These are phyloP conservation scores for Magnusiomyces fungicola DNA, from an alignment of 1,139 yeast genomes.

Conservation along the genomic window DNA sequence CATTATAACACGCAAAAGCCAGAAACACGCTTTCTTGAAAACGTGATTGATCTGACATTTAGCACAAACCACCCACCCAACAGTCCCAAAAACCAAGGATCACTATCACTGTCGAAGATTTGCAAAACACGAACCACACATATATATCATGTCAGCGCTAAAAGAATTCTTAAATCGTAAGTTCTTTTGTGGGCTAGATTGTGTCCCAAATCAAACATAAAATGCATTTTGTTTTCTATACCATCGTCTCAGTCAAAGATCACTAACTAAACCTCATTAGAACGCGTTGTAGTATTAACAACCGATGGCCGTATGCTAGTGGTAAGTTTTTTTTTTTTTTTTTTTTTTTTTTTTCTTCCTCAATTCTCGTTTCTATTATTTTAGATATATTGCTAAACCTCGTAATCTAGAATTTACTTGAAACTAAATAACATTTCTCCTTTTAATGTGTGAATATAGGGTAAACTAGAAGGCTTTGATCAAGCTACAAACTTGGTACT, in stretches of 20 bases:
- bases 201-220: no score
- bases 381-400: background rate
- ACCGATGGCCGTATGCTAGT: slow-evolving; percentile 16
- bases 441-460: slow-evolving; percentile 33
- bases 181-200: background rate
- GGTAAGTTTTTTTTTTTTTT: slow-evolving; percentile 7
- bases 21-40: no score
- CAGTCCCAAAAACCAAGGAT: background rate
- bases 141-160: slow-evolving; percentile 9
- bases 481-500: slow-evolving; percentile 69
- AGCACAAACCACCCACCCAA: no score
- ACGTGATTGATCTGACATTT: no score
- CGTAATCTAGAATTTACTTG: background rate
- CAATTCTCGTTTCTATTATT: no score
- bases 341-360: background rate
- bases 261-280: slow-evolving; percentile 1
- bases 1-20: background rate
- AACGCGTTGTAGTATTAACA: slow-evolving; percentile 12
- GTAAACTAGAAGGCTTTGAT: slow-evolving; percentile 74
- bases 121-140: background rate
- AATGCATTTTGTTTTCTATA: background rate
- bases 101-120: background rate
- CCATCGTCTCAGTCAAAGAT: background rate
- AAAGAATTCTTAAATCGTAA: slow-evolving; percentile 12
- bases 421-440: slow-evolving; percentile 18